Base-by-base conservation (phyloP, 2,329 filamentous ascomycete genomes). In the Colletotrichum gigasporum region DNA sequence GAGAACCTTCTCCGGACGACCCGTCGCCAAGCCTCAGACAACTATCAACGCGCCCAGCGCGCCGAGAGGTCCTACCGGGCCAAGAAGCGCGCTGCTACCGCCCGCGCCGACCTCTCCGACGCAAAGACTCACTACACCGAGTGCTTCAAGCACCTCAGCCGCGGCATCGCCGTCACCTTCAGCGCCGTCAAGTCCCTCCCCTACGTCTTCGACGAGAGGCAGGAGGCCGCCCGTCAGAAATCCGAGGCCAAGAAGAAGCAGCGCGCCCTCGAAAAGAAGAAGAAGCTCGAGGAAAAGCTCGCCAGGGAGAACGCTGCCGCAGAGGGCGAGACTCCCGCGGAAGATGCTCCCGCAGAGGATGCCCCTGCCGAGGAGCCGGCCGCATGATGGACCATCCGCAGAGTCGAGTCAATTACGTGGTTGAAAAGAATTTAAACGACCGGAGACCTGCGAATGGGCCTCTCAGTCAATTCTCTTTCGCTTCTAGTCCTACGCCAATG, bases 1-100 rank as follows among this genome's bases (percentile, higher is more conserved):
- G 78, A 81, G 68, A 75, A 76, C 66, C 70, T 80, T 30, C 77
- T 82, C 41, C 72, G 74, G 45, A 75, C 74, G 54, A 77, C 74
- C 58, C 75, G 77, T 24, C 76, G 73, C 35, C 70, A 73, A 39
- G 79, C 79, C 26, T 77, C 78, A 11, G 71, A 78, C 57, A 73
- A 77, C 32, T 75, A 76, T 61, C 69, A 74, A 42, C 73, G 76
- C 48, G 80, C 80, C 4, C 73, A 76, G 61, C 72, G 74, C 18
- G 78, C 79, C 51, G 80, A 83, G 72, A 73, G 72, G 35, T 70
- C 74, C 41, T 83, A 82, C 74, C 73, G 72, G 37, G 72, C 78
- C 32, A 75, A 72, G 62, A 82, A 82, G 74, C 76, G 79, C 9
- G 74, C 79, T 10, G 71, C 77, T 16, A 69, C 72, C 10, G 79